Base-by-base conservation (phyloP, 805 yeast genomes). In the Naumovozyma castellii region DNA sequence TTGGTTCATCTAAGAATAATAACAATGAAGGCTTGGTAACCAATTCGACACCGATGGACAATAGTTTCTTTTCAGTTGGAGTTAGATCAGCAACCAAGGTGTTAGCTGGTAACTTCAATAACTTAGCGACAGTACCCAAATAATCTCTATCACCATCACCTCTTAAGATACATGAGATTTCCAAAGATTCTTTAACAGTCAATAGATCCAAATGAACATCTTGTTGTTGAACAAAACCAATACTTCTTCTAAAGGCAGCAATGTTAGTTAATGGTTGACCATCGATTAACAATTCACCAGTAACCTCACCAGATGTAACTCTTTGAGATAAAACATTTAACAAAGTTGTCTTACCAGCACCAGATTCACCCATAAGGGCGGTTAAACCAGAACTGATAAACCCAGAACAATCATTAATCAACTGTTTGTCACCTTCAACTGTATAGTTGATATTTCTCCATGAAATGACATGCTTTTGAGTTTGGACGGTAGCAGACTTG, bases 341-440 rank as follows among this genome's bases (percentile, higher is more conserved):
- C 40, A 76, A 59, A 8, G 82, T 76, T 0, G 80, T 76, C 55
- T 76, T 76, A 51, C 81, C 82, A 18, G 80, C 80, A 45, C 82
- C 82, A 3, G 80, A 73, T 52, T 73, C 80, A 45, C 82, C 82
- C 79, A 75, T 76, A 36, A 76, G 56, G 2, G 81, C 75, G 18
- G 73, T 69, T 44, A 71, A 55, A 41, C 87, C 87, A 13, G 85
- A 84, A 53, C 75, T 73, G 43, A 78, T 82, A 69, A 76, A 80
- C 20, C 87, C 87, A 46, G 73, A 73, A 22, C 70, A 69, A 44
- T 66, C 60, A 43, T 68, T 64, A 31, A 73, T 60, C 28, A 71
- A 50, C 36, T 62, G 51, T 34, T 48, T 52, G n/a, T 48, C 43
- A 19, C 50, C 51, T 22, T 37, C 47, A 47, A 80, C 73, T 28